phyloP scores from a whole-genome alignment of 805 yeast species.

The Candida silvicultrix region DNA sequence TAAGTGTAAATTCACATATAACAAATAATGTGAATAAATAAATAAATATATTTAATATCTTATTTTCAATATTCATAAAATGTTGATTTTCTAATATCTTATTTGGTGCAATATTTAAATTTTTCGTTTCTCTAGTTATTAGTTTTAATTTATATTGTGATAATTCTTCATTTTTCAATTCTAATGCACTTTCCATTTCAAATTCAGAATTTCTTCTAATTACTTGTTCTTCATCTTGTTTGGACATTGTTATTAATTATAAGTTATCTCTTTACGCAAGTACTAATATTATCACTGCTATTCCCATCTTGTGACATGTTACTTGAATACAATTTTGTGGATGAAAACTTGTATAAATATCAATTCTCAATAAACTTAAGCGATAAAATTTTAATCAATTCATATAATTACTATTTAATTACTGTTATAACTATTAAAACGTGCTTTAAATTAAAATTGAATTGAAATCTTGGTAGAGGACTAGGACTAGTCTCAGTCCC shows the following conservation, averaged over 20 bases:
- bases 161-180: background rate
- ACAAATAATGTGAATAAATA: slow-evolving; percentile 10
- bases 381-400: too few relatives aligned
- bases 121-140: slow-evolving; percentile 1
- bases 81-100: slow-evolving; percentile 12
- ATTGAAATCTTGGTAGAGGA: too few relatives aligned
- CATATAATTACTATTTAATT: too few relatives aligned
- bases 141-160: background rate
- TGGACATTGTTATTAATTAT: background rate
- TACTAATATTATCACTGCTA: too few relatives aligned
- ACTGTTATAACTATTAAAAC: too few relatives aligned
- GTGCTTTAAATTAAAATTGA: too few relatives aligned
- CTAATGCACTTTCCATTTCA: background rate
- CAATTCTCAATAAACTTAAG: too few relatives aligned
- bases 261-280: too few relatives aligned
- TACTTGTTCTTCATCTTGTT: background rate
- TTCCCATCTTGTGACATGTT: too few relatives aligned
- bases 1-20: slow-evolving; percentile 11
- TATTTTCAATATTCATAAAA: slow-evolving; percentile 12
- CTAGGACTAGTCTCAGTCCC: too few relatives aligned
- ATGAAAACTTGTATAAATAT: too few relatives aligned
- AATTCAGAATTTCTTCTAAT: slow-evolving; percentile 1
- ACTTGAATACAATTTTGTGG: too few relatives aligned
- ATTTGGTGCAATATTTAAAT: slow-evolving; percentile 3
- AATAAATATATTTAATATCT: slow-evolving; percentile 13